Evolutionary conservation across 352 stramenopile genomes (phyloP).

Genomic region (Phytopythium ostracodes): DNA sequence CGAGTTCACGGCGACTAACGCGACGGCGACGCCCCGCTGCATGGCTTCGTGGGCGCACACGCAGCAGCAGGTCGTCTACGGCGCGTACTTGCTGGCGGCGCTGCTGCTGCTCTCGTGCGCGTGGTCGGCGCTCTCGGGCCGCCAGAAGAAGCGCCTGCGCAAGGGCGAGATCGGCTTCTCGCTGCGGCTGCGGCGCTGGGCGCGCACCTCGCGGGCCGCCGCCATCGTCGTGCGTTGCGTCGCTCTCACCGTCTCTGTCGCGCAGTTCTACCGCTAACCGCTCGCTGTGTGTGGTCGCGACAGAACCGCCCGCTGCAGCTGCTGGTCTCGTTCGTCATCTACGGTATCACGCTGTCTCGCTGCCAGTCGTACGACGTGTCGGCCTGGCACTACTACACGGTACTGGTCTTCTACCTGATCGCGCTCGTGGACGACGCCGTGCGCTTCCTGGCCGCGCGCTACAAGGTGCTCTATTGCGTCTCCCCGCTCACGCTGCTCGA

Average conservation of each 20-base stretch:
- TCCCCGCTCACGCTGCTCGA: slow-evolving; percentile 73
- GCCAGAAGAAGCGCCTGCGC: slow-evolving; percentile 46
- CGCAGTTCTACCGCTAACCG: not conserved
- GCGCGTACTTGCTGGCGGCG: slow-evolving; percentile 33
- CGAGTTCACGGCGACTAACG: slow-evolving; percentile 34
- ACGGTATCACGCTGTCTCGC: slow-evolving; percentile 59
- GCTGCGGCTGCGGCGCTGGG: slow-evolving; percentile 67
- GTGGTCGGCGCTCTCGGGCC: slow-evolving; percentile 56
- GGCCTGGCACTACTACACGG: slow-evolving; percentile 55
- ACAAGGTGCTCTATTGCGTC: slow-evolving; percentile 81
- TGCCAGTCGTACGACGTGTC: slow-evolving; percentile 77
- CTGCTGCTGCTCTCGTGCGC: slow-evolving; percentile 43
- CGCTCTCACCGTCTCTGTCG: no score
- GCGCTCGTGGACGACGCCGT: slow-evolving; percentile 62
- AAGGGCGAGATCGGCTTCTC: slow-evolving; percentile 78
- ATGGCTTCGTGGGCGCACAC: slow-evolving; percentile 72
- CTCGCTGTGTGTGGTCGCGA: not conserved
- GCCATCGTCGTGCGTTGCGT: slow-evolving; percentile 65
- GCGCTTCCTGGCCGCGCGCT: slow-evolving; percentile 74
- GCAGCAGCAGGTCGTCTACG: slow-evolving; percentile 65
- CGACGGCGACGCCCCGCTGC: slow-evolving; percentile 42
- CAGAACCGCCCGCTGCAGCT: slow-evolving; percentile 79
- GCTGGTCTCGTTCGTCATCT: slow-evolving; percentile 66
- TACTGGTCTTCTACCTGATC: slow-evolving; percentile 57
- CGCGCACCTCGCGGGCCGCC: slow-evolving; percentile 63